Percentiles rank a stretch among this genome's conserved stretches.
Conservation (phyloP, 495 filamentous ascomycete species). For the Aspergillus sparsus region DNA sequence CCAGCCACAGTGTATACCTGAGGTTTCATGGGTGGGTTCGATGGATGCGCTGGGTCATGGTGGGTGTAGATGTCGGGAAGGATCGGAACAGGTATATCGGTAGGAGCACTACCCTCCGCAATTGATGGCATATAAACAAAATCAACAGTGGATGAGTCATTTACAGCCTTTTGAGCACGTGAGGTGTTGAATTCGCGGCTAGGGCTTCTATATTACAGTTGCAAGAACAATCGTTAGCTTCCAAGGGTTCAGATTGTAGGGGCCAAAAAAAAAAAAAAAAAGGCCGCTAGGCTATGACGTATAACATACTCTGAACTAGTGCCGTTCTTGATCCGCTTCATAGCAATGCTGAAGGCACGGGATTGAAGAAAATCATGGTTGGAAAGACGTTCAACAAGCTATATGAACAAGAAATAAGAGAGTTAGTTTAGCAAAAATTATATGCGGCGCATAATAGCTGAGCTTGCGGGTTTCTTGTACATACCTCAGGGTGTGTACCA, state of each 20-base stretch:
- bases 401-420: constrained; percentile 2
- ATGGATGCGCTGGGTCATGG: constrained; percentile 24
- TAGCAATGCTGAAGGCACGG: constrained; percentile 57
- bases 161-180: constrained; percentile 53
- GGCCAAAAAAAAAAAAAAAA: background rate
- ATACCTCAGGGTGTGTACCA: constrained; percentile 43
- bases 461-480: background rate
- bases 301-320: constrained; percentile 43
- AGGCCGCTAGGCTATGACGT: background rate
- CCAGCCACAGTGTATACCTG: constrained; percentile 58
- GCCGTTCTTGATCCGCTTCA: constrained; percentile 47
- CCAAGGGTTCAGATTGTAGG: constrained; percentile 6
- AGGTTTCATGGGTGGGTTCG: constrained; percentile 51
- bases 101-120: constrained; percentile 41
- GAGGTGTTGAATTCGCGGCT: constrained; percentile 62
- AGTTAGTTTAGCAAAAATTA: background rate
- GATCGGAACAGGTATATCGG: constrained; percentile 52
- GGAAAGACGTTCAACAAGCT: constrained; percentile 55
- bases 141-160: constrained; percentile 63
- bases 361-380: constrained; percentile 55
- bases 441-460: background rate
- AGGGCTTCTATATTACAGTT: constrained; percentile 24
- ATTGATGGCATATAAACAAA: constrained; percentile 61
- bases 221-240: constrained; percentile 26
- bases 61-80: constrained; percentile 49